Base-by-base conservation (phyloP, 1,284 basidiomycete genomes). In the Mrakiaceae sp. region DNA sequence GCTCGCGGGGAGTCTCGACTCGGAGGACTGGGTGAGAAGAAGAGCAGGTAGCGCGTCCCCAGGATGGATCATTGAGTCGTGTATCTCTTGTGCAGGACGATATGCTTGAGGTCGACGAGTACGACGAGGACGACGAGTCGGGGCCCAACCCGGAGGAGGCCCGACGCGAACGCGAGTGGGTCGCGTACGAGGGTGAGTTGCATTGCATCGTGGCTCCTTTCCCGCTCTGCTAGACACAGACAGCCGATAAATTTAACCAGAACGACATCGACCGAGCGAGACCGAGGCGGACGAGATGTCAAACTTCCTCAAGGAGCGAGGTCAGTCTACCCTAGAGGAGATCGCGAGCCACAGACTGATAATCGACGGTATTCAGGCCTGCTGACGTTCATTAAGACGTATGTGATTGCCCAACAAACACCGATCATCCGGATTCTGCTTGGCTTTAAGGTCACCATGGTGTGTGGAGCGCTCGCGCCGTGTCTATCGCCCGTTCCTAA, bases 391-490 rank as follows among this genome's bases (percentile, higher is more conserved):
- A 49, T 66, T 11, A 62, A 66, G 27, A 46, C 42, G 14, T 66
- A 66, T 43, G 7, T 66, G 42, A 4, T 50, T 14, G 16, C 58
- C 10, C 50, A 27, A 11, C 9, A 49, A 7, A 11, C 51, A 1
- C 44, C 55, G 2, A n/a, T 66, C 55, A 40, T 66, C 43, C 43
- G 51, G 1, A n/a, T 66, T 1, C 47, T 66, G 55, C 48, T 62
- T 4, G 64, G 60, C 7, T 66, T 66, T 42, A 47, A 66, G 5
- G 51, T 54, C 50, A 57, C 51, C 11, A 8, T 66, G 8, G 64
- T 66, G 0, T 8, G 64, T 62, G 6, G 12, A 8, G 16, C 46
- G 16, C 47, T n/a, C 16, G 39, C 6, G 53, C 40, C 44, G 8
- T 27, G 2, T 1, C 16, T 27, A 9, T 10, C n/a, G 16, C 5